These are phyloP conservation scores for Penstemon barbatus DNA, from an alignment of 257 asterid species.

Conservation along the genomic window DNA sequence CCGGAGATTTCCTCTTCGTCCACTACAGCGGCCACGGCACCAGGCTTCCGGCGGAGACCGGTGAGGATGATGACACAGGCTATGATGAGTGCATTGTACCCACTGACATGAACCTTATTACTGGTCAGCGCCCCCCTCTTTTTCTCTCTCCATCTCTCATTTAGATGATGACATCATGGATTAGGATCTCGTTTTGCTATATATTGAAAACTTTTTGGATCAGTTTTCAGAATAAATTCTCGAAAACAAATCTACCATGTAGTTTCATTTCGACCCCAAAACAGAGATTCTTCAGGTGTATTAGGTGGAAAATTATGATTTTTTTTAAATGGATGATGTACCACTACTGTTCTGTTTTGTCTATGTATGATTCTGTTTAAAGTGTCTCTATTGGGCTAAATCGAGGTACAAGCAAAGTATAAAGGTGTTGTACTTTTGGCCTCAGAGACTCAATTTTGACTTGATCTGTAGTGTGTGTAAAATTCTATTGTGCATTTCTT, in stretches of 20 bases:
- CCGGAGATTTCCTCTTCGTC: slow-evolving; percentile 79
- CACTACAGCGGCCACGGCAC: slow-evolving; percentile 99
- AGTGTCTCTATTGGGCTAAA: background rate
- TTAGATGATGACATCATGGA: too few species aligned
- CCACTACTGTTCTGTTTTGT: too few species aligned
- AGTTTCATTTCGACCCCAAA: background rate
- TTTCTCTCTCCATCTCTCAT: too few species aligned
- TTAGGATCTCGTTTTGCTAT: too few species aligned
- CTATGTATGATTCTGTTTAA: background rate
- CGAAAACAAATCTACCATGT: too few species aligned
- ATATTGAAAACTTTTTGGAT: too few species aligned
- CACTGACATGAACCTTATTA: slow-evolving; percentile 86
- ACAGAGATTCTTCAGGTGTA: too few species aligned
- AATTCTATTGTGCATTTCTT: too few species aligned
- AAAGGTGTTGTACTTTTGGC: background rate
- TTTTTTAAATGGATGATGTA: too few species aligned
- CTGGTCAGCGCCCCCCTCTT: slow-evolving; percentile 44
- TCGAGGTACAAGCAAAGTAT: background rate
- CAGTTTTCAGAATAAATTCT: too few species aligned
- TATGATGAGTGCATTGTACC: slow-evolving; percentile 97
- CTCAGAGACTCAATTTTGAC: background rate
- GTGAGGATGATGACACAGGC: slow-evolving; percentile 97
- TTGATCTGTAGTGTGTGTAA: background rate
- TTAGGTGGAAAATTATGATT: too few species aligned
- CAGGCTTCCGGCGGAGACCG: slow-evolving; percentile 96